Conservation (phyloP, 2,329 filamentous ascomycete genomes). For the Claviceps sp. region DNA sequence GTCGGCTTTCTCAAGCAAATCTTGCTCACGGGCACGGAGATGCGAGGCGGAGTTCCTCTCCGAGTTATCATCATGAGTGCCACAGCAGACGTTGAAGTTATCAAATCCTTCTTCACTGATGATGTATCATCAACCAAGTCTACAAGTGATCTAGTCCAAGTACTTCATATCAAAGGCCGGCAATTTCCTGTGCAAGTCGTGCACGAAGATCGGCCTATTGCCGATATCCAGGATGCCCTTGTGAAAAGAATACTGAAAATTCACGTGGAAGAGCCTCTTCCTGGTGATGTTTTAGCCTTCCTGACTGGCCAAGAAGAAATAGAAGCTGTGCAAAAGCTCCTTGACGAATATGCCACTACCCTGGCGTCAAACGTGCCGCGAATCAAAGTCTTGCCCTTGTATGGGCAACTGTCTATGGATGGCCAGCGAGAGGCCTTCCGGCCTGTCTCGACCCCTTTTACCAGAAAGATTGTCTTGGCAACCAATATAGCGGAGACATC, state of each 20-base stretch:
- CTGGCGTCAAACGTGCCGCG: conserved; percentile 65
- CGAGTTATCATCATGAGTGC: conserved; percentile 97
- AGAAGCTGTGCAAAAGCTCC: conserved; percentile 62
- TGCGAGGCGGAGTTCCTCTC: conserved; percentile 58
- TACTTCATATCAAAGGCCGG: conserved; percentile 64
- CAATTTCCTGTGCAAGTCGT: conserved; percentile 72
- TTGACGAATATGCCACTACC: conserved; percentile 64
- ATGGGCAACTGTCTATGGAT: conserved; percentile 76
- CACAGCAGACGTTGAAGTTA: conserved; percentile 73
- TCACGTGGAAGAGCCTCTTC: conserved; percentile 76
- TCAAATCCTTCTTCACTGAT: conserved; percentile 59
- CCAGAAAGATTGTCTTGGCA: conserved; percentile 78
- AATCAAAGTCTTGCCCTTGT: conserved; percentile 63
- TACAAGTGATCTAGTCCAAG: conserved; percentile 19
- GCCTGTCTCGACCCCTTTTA: conserved; percentile 54
- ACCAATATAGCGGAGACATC: conserved; percentile 99
- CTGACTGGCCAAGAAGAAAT: conserved; percentile 89
- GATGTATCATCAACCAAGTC: conserved; percentile 9
- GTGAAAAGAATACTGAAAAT: conserved; percentile 75
- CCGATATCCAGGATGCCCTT: conserved; percentile 71
- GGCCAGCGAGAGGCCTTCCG: conserved; percentile 80
- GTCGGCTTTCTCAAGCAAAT: conserved; percentile 79
- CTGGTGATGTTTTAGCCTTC: conserved; percentile 87
- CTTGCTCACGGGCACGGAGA: conserved; percentile 45
- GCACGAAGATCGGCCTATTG: conserved; percentile 60